Percentiles rank a stretch among this genome's conserved stretches.
Conservation (phyloP, 257 asterid species). For the Penstemon davidsonii region DNA sequence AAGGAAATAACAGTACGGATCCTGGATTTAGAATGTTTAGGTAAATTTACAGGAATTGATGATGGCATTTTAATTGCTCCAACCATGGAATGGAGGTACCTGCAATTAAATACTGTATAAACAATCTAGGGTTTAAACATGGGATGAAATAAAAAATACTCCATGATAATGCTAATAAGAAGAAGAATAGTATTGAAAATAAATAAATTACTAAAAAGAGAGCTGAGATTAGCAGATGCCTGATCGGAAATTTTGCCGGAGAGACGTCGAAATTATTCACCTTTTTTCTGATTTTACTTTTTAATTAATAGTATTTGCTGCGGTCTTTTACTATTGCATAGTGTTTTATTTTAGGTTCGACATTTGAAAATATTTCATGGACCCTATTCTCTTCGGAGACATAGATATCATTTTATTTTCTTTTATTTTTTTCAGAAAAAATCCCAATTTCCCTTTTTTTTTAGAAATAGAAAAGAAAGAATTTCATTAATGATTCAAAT, state of each 20-base stretch:
- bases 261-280: not conserved
- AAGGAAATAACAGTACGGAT: slow-evolving; percentile 23
- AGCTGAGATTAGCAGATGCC: not conserved
- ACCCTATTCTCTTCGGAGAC: no score
- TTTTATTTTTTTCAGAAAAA: no score
- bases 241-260: not conserved
- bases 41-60: slow-evolving; percentile 29
- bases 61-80: slow-evolving; percentile 32
- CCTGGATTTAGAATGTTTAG: slow-evolving; percentile 23
- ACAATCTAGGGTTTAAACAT: not conserved
- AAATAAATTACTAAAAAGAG: not conserved
- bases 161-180: no score
- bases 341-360: no score
- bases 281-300: no score
- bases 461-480: no score
- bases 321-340: no score
- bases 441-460: no score
- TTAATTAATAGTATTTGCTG: no score
- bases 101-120: slow-evolving; percentile 21
- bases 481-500: no score
- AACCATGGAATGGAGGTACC: slow-evolving; percentile 24
- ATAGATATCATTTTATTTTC: no score
- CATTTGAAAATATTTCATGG: no score
- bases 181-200: not conserved
- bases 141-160: not conserved